These are phyloP conservation scores for Coniochaeta prunicola DNA, from an alignment of 2,329 filamentous ascomycete species.

Conservation along the genomic window DNA sequence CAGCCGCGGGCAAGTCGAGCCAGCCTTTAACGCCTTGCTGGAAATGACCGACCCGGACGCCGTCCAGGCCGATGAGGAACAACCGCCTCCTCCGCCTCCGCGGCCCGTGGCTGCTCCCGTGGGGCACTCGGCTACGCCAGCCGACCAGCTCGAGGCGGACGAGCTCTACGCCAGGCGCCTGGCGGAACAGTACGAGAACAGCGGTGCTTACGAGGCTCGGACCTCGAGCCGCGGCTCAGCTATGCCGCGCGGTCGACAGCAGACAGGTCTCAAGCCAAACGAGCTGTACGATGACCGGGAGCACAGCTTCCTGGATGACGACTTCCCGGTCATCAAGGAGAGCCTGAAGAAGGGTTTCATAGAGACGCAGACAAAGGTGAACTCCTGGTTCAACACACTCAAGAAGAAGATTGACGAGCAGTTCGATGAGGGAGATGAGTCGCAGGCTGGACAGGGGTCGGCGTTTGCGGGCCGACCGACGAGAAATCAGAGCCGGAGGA, in stretches of 20 bases:
- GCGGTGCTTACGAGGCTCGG: conserved; percentile 49
- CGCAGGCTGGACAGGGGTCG: conserved; percentile 24
- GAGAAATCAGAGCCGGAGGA: conserved; percentile 59
- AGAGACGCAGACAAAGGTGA: conserved; percentile 89
- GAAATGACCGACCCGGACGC: conserved; percentile 78
- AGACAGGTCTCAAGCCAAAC: conserved; percentile 47
- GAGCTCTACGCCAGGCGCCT: conserved; percentile 54
- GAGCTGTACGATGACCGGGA: conserved; percentile 62
- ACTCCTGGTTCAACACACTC: conserved; percentile 83
- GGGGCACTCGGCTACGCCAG: conserved; percentile 39
- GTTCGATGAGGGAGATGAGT: conserved; percentile 61
- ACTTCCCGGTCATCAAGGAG: conserved; percentile 85
- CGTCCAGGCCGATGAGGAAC: conserved; percentile 43
- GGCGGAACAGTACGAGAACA: conserved; percentile 78
- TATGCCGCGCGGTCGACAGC: conserved; percentile 32
- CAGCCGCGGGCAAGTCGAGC: conserved; percentile 81
- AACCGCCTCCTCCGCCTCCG: conserved; percentile 74
- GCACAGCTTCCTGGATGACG: conserved; percentile 91
- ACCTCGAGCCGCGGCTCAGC: conserved; percentile 31
- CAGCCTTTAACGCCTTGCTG: conserved; percentile 89
- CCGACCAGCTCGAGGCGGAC: conserved; percentile 61
- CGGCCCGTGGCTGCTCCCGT: conserved; percentile 47
- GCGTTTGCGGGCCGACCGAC: conserved; percentile 38
- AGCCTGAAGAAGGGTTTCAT: conserved; percentile 91
- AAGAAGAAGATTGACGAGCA: conserved; percentile 93